Percentiles rank a stretch among this genome's conserved stretches.
Evolutionary conservation across 495 filamentous ascomycete genomes (phyloP).

Genomic region (Lepidopterella palustris): DNA sequence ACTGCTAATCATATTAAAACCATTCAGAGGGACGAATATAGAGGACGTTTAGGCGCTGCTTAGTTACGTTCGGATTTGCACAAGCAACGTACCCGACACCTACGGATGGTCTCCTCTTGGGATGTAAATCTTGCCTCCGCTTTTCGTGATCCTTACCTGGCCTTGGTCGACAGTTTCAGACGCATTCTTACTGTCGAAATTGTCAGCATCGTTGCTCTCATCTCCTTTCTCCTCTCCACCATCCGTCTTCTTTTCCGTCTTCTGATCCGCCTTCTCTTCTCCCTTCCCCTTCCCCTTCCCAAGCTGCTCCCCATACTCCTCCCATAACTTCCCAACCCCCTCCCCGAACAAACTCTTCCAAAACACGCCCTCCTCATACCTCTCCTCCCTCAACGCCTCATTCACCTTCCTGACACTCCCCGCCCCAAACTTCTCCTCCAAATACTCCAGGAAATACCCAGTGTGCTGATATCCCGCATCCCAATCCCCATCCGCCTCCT

Average conservation of each 20-base stretch:
- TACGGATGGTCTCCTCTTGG: no score
- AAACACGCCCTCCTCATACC: conserved; percentile 56
- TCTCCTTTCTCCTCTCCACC: background rate
- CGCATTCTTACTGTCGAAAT: no score
- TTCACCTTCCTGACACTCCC: conserved; percentile 72
- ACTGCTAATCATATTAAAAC: no score
- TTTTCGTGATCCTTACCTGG: no score
- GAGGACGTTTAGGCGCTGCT: no score
- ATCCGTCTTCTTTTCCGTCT: no score
- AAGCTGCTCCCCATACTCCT: conserved; percentile 55
- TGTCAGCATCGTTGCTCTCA: background rate
- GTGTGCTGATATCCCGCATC: conserved; percentile 91
- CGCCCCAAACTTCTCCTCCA: conserved; percentile 56
- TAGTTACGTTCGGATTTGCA: no score
- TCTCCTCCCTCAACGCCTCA: conserved; percentile 53
- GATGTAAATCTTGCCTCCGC: no score
- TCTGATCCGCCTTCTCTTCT: background rate
- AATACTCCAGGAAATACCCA: conserved; percentile 80
- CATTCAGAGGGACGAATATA: no score
- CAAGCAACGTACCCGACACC: no score
- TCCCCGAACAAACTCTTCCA: conserved; percentile 65
- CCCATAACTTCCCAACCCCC: conserved; percentile 63
- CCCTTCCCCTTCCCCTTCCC: conserved; percentile 13
- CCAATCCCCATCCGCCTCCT: conserved; percentile 58
- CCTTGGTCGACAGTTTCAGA: no score